Percentiles rank a stretch among this genome's conserved stretches.
Evolutionary conservation across 2,329 filamentous ascomycete genomes (phyloP).

Genomic region (Cladosporium sp.): DNA sequence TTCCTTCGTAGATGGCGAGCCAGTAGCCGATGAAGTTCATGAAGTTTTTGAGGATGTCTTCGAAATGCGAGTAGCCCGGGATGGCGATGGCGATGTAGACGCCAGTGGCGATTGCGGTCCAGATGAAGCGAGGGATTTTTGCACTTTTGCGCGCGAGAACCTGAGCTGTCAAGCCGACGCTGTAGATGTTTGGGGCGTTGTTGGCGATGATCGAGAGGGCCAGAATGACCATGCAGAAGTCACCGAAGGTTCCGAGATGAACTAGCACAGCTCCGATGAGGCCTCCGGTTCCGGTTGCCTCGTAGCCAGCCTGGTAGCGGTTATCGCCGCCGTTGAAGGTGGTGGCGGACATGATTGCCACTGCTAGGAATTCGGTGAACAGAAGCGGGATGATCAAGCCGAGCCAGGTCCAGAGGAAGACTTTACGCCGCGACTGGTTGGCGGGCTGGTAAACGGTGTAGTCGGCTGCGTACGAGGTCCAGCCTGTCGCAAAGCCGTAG

Average conservation of each 20-base stretch:
- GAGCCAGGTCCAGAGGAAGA: slow-evolving; percentile 66
- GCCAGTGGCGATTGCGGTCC: slow-evolving; percentile 59
- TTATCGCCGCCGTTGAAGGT: slow-evolving; percentile 50
- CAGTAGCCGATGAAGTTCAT: slow-evolving; percentile 63
- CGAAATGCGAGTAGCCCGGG: slow-evolving; percentile 64
- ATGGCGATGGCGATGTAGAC: slow-evolving; percentile 67
- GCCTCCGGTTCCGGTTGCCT: slow-evolving; percentile 58
- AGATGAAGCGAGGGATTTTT: slow-evolving; percentile 63
- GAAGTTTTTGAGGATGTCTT: slow-evolving; percentile 63
- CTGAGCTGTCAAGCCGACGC: slow-evolving; percentile 62
- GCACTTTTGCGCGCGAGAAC: slow-evolving; percentile 57
- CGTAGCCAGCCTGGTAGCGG: slow-evolving; percentile 54
- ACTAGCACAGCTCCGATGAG: slow-evolving; percentile 63
- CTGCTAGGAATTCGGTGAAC: slow-evolving; percentile 70
- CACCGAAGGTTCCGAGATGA: slow-evolving; percentile 62
- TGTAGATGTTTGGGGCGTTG: slow-evolving; percentile 56
- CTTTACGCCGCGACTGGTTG: slow-evolving; percentile 53
- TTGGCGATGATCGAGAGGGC: slow-evolving; percentile 43
- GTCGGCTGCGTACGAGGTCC: slow-evolving; percentile 71
- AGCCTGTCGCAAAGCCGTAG: slow-evolving; percentile 67
- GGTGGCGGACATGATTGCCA: slow-evolving; percentile 65
- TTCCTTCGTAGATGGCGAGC: slow-evolving; percentile 68
- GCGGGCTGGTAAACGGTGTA: slow-evolving; percentile 76
- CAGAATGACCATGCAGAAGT: slow-evolving; percentile 58
- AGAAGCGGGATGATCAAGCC: slow-evolving; percentile 68